phyloP scores from a whole-genome alignment of 768 basidiomycete genomes.

The Hygrocybe coccinea region DNA sequence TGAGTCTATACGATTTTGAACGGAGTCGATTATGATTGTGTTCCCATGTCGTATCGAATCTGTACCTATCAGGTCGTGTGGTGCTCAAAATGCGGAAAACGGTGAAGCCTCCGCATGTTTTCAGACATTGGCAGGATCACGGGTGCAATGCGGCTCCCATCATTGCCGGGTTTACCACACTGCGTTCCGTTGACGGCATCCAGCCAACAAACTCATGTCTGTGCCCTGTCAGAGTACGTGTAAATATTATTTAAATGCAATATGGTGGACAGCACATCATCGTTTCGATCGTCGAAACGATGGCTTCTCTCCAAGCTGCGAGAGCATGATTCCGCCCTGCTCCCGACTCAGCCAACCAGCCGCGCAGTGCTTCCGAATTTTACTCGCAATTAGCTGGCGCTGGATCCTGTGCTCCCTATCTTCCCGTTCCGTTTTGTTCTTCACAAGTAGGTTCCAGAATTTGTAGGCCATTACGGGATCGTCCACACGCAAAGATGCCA shows the following conservation, averaged over 20 bases:
- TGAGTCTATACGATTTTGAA: conserved; percentile 19
- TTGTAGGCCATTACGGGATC: conserved; percentile 51
- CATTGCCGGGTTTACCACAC: neutral
- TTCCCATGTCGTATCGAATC: neutral
- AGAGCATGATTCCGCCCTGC: conserved; percentile 35
- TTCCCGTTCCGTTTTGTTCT: conserved; percentile 41
- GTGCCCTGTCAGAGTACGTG: no score
- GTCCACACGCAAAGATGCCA: conserved; percentile 43
- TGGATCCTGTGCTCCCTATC: conserved; percentile 42
- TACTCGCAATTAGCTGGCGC: conserved; percentile 38
- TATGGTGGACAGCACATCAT: no score
- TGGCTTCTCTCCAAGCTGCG: conserved; percentile 22
- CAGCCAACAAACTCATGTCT: no score
- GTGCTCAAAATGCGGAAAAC: neutral
- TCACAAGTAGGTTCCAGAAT: conserved; percentile 54
- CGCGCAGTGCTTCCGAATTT: conserved; percentile 24
- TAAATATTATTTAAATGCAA: no score
- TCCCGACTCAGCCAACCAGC: conserved; percentile 15
- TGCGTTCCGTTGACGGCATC: neutral
- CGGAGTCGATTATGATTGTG: neutral
- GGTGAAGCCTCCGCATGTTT: neutral
- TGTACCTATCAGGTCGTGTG: neutral
- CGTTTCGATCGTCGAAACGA: no score
- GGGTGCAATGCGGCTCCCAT: neutral
- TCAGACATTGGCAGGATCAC: neutral